These are phyloP conservation scores for Phytophthora pinifolia DNA, from an alignment of 352 stramenopile genomes.

Conservation along the genomic window DNA sequence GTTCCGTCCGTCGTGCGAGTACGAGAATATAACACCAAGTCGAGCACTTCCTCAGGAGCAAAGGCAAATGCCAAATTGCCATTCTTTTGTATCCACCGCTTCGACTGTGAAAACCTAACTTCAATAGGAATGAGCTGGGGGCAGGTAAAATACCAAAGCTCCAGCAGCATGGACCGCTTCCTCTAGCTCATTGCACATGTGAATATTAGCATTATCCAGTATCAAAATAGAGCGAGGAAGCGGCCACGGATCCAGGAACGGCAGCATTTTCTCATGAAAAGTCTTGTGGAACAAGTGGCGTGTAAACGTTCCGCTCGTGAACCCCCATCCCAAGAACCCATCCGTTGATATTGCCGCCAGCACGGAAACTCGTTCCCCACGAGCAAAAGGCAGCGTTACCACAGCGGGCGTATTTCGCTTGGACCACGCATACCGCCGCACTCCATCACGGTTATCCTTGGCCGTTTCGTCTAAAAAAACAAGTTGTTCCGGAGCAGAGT, in stretches of 20 bases:
- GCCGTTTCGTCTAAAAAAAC: slow-evolving; percentile 3
- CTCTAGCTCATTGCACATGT: slow-evolving; percentile 10
- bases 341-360: slow-evolving; percentile 1
- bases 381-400: slow-evolving; percentile 7
- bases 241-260: slow-evolving; percentile 6
- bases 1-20: neutral
- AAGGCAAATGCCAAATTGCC: neutral
- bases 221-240: slow-evolving; percentile 9
- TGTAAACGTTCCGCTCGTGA: slow-evolving; percentile 3
- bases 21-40: too few species aligned
- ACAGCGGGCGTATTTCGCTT: neutral
- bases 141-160: slow-evolving; percentile 4
- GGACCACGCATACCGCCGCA: slow-evolving; percentile 12
- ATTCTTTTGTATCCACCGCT: slow-evolving; percentile 7
- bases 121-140: slow-evolving; percentile 11
- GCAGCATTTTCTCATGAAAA: slow-evolving; percentile 9
- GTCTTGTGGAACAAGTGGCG: slow-evolving; percentile 7
- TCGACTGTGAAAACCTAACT: slow-evolving; percentile 3
- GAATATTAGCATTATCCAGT: slow-evolving; percentile 9
- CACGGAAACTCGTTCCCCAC: slow-evolving; percentile 7
- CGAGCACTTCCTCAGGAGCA: neutral
- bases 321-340: slow-evolving; percentile 6
- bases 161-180: slow-evolving; percentile 2
- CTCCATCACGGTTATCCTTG: slow-evolving; percentile 2
- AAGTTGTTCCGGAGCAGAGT: neutral